Evolutionary conservation across 805 yeast genomes (phyloP), one percentile per base, ranked within the genome.

Genomic region (Pichia rugopelliculosa): DNA sequence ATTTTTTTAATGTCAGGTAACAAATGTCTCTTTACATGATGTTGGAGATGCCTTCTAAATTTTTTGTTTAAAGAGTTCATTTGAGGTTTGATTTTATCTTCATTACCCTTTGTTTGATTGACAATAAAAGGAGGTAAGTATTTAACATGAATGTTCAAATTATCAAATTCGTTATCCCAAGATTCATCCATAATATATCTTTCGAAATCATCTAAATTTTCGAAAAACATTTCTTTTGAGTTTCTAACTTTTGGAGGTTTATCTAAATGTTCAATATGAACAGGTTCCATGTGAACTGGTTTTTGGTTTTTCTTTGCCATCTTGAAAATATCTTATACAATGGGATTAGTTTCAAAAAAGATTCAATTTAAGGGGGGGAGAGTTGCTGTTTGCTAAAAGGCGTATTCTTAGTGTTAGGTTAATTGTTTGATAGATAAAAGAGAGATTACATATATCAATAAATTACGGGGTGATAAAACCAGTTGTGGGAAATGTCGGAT

Each of bases 71-170:
- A 79, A 52, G 83, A 79, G 65, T 83, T 84, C 72, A 77, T 80
- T 39, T 84, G 78, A 26, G 84, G 82, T 62, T 83, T 82, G 52
- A 84, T 76, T 60, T 80, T 82, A 45, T 84, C 89, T 49, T 80
- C 78, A 58, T 83, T 80, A 48, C 80, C 77, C 54, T 81, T 86
- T 51, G 81, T 75, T 48, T 79, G 84, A 53, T 76, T 75, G 62
- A 82, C 54, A 42, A 84, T 76, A 60, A 84, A 84, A 44, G 91
- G 91, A 20, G 93, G 93, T 58, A 78, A 72, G 65, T 84, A 84
- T 44, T 70, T 71, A 51, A 84, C 68, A 52, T 77, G 81, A 34
- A 86, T 85, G 59, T 82, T 84, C 54, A 81, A 68, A 56, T 80
- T 75, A 59, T 80, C 86, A 55, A 76, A 80, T 50, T 84, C 90